Evolutionary conservation across 2,329 filamentous ascomycete species (phyloP).

Genomic region (Colletotrichum agaves): DNA sequence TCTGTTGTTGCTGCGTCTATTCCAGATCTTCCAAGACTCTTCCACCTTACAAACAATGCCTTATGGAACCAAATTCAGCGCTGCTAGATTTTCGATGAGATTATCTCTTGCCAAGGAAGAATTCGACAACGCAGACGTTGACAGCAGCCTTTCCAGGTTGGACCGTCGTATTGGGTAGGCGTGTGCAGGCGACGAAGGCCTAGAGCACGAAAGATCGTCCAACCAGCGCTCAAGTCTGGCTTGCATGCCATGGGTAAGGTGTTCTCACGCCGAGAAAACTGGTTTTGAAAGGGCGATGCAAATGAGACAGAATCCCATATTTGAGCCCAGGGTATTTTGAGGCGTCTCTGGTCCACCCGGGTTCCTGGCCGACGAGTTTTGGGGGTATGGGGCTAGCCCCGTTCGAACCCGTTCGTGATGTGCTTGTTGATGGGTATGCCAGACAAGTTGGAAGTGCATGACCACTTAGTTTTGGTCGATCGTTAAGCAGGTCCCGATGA

Average conservation of each 20-base stretch:
- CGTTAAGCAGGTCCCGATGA: conserved; percentile 37
- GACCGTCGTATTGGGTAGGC: background rate
- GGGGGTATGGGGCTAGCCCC: conserved; percentile 10
- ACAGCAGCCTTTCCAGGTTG: background rate
- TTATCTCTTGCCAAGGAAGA: conserved; percentile 1
- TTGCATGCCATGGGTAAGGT: conserved; percentile 35
- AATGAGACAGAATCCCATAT: conserved; percentile 37
- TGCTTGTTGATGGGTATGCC: conserved; percentile 12
- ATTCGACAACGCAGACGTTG: background rate
- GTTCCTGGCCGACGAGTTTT: conserved; percentile 28
- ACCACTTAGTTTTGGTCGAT: conserved; percentile 31
- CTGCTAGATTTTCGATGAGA: background rate
- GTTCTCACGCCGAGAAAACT: conserved; percentile 16
- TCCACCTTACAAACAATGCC: background rate
- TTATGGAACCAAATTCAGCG: background rate
- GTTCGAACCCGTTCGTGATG: conserved; percentile 28
- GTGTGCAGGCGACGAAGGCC: background rate
- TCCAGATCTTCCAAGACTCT: background rate
- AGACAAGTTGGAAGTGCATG: conserved; percentile 28
- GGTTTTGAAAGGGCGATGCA: conserved; percentile 14
- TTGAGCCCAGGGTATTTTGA: conserved; percentile 24
- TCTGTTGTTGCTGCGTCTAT: background rate
- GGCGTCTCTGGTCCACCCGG: conserved; percentile 14
- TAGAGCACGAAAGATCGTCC: background rate
- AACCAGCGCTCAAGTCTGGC: conserved; percentile 5